A percentile compares a stretch with the other conserved stretches of the same genome.
phyloP scores from a whole-genome alignment of 208 protist species.

The Tritrichomonas foetus region DNA sequence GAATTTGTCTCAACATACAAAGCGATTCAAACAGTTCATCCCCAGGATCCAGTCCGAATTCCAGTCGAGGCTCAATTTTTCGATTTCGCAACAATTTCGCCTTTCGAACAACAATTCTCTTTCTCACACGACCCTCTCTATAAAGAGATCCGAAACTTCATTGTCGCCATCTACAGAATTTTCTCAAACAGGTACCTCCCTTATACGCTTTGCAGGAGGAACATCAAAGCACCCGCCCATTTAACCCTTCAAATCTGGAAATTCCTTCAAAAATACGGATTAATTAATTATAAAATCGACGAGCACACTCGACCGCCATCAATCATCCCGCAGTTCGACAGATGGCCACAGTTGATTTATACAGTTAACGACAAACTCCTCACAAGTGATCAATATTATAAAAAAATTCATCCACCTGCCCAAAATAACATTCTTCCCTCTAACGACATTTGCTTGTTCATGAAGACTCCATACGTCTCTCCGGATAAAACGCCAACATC shows the following conservation, averaged over 20 bases:
- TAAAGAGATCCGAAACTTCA: conserved; percentile 30
- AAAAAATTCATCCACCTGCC: neutral
- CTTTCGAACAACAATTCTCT: conserved; percentile 13
- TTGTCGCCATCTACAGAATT: conserved; percentile 2
- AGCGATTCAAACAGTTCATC: conserved; percentile 1
- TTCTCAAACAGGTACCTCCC: neutral
- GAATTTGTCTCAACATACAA: conserved; percentile 35
- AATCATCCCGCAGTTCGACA: neutral
- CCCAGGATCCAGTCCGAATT: neutral
- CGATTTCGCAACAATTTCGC: conserved; percentile 26
- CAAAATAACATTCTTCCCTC: neutral
- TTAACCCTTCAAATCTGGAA: neutral
- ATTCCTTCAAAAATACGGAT: conserved; percentile 9
- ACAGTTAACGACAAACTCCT: neutral
- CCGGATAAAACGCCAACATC: neutral
- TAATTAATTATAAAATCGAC: conserved; percentile 9
- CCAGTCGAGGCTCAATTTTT: neutral
- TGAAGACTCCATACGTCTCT: neutral
- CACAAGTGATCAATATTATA: neutral
- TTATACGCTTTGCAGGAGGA: neutral
- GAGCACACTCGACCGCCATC: neutral
- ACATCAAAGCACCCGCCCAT: neutral
- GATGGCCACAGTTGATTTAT: neutral
- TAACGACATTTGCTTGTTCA: neutral
- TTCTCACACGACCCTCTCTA: neutral